Base-by-base conservation (phyloP, 768 basidiomycete species). In the Amanita phalloides region DNA sequence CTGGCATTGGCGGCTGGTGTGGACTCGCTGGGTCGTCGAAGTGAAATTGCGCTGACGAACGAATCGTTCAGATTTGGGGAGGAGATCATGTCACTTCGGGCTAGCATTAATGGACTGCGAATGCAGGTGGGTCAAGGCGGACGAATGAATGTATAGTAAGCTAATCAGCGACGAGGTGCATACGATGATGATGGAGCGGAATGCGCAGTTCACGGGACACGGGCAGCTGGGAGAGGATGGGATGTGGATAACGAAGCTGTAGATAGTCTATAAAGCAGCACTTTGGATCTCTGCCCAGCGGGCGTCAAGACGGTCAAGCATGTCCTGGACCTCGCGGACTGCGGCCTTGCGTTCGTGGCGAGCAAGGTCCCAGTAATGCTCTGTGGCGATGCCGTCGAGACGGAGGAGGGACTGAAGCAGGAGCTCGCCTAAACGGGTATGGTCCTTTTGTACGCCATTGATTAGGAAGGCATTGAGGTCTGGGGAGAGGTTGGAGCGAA, bases 351-450 rank as follows among this genome's bases (percentile, higher is more conserved):
- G 74, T 63, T 86, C 80, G 57, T 71, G 71, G 60, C 94, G 76
- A 11, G 92, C 93, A 4, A 82, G 74, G 7, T 77, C 75, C 87
- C 91, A 96, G 46, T 80, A 76, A 35, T 72, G 71, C 42, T 90
- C 86, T 17, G 90, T 74, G 37, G 71, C 68, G 59, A 96, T 74
- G 46, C 85, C 87, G 60, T 98, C 95, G 32, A 98, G 71, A 46
- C 88, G 80, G 17, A 98, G 75, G 25, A 98, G 72, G n/a, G 82
- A 76, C 63, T 96, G 93, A 23, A 96, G 74, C 23, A 98, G 74
- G 51, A 90, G 67, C 67, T 97, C 95, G 23, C 78, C 81, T 48
- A 98, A 68, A 14, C 88, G 71, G n/a, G 64, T 54, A 53, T 73
- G 73, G 53, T 77, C 75, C 53, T 68, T 71, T 10, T 64, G 57